These are phyloP conservation scores for Chlorella sp. DNA, from an alignment of 139 green algal genomes.

Conservation along the genomic window DNA sequence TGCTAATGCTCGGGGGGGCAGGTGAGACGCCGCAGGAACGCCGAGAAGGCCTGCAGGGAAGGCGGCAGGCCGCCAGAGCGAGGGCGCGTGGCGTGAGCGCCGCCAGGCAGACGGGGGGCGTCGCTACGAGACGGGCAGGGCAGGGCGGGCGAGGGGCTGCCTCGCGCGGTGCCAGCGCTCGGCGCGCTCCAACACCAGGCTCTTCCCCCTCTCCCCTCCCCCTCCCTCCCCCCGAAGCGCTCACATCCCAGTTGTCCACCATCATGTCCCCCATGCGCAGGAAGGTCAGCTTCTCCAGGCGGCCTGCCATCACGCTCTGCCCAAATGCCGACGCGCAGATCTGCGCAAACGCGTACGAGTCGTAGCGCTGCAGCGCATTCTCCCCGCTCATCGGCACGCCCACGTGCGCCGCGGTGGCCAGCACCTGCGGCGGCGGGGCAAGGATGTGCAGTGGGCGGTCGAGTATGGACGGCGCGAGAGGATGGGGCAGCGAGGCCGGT, in stretches of 20 bases:
- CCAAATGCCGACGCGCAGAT: slow-evolving; percentile 92
- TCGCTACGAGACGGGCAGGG: too few relatives aligned
- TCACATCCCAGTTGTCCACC: slow-evolving; percentile 73
- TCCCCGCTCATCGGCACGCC: slow-evolving; percentile 89
- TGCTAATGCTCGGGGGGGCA: slow-evolving; percentile 26
- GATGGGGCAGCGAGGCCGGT: neutral
- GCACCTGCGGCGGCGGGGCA: slow-evolving; percentile 53
- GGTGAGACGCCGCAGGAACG: slow-evolving; percentile 51
- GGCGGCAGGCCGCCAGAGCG: too few relatives aligned
- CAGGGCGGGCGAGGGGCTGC: too few relatives aligned
- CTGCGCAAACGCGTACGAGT: slow-evolving; percentile 88
- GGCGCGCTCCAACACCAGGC: too few relatives aligned
- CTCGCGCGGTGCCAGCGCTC: too few relatives aligned
- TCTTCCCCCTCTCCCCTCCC: too few relatives aligned
- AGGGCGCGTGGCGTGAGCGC: too few relatives aligned
- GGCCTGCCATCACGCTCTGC: slow-evolving; percentile 68
- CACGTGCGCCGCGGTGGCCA: slow-evolving; percentile 64
- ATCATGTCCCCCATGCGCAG: slow-evolving; percentile 87
- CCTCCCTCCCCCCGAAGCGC: too few relatives aligned
- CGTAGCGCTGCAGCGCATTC: slow-evolving; percentile 97
- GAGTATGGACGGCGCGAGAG: neutral
- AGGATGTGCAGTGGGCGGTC: neutral
- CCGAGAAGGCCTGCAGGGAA: slow-evolving; percentile 50
- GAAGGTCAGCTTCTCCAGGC: slow-evolving; percentile 92
- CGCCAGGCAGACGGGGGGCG: too few relatives aligned